Evolutionary conservation across 768 basidiomycete species (phyloP).

Genomic region (Lentinula sp.): DNA sequence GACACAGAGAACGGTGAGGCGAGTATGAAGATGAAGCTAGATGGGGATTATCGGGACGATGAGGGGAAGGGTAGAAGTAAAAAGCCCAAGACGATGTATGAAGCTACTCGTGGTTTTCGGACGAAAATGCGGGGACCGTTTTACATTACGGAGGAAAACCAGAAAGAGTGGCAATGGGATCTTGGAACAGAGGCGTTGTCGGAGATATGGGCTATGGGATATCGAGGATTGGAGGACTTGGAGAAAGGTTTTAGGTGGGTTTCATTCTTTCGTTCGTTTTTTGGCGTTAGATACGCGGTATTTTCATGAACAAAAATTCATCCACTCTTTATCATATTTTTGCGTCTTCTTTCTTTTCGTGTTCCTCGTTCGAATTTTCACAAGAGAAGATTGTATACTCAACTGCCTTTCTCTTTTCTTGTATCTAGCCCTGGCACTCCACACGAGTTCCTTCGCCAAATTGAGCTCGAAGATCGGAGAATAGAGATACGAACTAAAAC

Average conservation of each 20-base stretch:
- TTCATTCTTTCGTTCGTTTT: too few species aligned
- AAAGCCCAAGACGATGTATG: conserved; percentile 42
- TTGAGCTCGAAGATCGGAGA: conserved; percentile 58
- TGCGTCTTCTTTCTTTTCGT: conserved; percentile 2
- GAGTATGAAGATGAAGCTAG: conserved; percentile 28
- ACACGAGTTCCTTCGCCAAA: conserved; percentile 66
- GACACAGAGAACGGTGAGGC: neutral
- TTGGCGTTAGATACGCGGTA: neutral
- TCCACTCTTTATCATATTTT: neutral
- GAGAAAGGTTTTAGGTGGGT: conserved; percentile 63
- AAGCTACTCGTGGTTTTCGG: conserved; percentile 49
- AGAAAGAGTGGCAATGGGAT: conserved; percentile 56
- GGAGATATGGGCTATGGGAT: conserved; percentile 83
- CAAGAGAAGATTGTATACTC: neutral
- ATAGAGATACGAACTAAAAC: conserved; percentile 48
- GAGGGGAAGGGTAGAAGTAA: neutral
- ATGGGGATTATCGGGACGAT: conserved; percentile 18
- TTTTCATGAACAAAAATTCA: too few species aligned
- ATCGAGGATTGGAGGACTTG: conserved; percentile 54
- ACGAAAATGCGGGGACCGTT: conserved; percentile 35
- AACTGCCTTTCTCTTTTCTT: neutral
- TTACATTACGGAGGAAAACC: conserved; percentile 26
- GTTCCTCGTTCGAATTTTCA: neutral
- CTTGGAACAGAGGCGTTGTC: conserved; percentile 68
- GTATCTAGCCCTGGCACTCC: conserved; percentile 59